phyloP scores from a whole-genome alignment of 2,329 filamentous ascomycete species.

The Aschersonia sp. region DNA sequence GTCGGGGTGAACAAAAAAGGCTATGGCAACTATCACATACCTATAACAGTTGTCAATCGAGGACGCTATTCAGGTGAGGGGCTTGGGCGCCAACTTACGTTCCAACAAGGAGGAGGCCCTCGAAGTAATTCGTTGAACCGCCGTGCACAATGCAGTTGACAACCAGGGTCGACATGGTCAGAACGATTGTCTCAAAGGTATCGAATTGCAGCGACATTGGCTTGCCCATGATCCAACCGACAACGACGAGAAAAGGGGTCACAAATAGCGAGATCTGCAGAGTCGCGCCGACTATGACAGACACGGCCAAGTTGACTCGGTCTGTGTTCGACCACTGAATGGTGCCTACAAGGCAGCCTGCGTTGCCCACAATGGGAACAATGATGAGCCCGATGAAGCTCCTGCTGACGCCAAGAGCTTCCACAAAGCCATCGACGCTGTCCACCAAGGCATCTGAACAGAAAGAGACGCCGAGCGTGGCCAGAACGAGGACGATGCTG shows the following conservation, averaged over 20 bases:
- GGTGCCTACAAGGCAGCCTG: conserved; percentile 6
- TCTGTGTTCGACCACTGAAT: conserved; percentile 7
- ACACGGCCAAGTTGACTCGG: conserved; percentile 7
- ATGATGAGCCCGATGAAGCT: conserved; percentile 8
- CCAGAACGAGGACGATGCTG: conserved; percentile 6
- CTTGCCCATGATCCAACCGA: conserved; percentile 5
- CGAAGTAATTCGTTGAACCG: conserved; percentile 7
- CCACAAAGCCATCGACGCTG: conserved; percentile 8
- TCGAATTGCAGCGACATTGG: conserved; percentile 8
- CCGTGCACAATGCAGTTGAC: conserved; percentile 7
- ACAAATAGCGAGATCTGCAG: conserved; percentile 9
- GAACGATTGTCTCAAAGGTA: conserved; percentile 7
- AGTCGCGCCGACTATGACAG: conserved; percentile 8
- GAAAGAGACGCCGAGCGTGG: conserved; percentile 6
- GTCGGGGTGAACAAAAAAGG: conserved; percentile 6
- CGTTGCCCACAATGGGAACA: conserved; percentile 7
- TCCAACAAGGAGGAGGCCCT: conserved; percentile 6
- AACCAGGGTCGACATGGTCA: conserved; percentile 7
- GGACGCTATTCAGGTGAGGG: not conserved
- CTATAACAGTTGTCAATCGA: not conserved
- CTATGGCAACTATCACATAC: conserved; percentile 6
- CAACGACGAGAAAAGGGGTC: conserved; percentile 7
- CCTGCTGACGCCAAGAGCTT: conserved; percentile 6
- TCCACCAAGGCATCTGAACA: conserved; percentile 13
- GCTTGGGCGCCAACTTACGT: conserved; percentile 4